These are phyloP conservation scores for Jatropha podagrica DNA, from an alignment of 441 rosid species.

Conservation along the genomic window DNA sequence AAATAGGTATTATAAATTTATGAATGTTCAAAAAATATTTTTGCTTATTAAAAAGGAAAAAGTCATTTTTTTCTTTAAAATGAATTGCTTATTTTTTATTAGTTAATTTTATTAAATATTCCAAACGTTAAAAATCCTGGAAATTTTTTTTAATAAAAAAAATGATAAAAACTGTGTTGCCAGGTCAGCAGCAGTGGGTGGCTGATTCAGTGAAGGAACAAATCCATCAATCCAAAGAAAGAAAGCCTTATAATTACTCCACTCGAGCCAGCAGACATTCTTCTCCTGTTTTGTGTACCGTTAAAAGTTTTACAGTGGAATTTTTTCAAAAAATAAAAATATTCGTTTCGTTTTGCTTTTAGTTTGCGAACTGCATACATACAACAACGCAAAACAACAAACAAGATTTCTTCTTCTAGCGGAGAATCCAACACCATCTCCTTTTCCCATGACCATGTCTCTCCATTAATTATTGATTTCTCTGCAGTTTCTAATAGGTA, in stretches of 20 bases:
- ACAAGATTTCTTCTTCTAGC: constrained; percentile 4
- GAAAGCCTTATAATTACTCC: not conserved
- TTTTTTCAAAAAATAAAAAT: not conserved
- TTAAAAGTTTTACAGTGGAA: not conserved
- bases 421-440: constrained; percentile 21
- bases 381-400: not conserved
- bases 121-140: too few relatives aligned
- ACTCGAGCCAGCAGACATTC: constrained; percentile 24
- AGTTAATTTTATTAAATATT: too few relatives aligned
- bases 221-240: not conserved
- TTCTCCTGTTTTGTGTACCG: not conserved
- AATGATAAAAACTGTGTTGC: not conserved
- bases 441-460: not conserved
- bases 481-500: not conserved
- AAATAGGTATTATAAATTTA: too few relatives aligned
- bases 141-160: too few relatives aligned
- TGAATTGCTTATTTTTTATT: too few relatives aligned
- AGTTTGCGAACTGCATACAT: not conserved
- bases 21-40: too few relatives aligned
- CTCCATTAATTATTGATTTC: not conserved
- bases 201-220: not conserved
- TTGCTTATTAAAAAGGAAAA: too few relatives aligned
- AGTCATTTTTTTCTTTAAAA: too few relatives aligned
- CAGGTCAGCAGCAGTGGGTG: constrained; percentile 5
- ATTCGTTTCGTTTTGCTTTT: not conserved